phyloP scores from a whole-genome alignment of 371 early-diverging fungal genomes.

The Mucor irregularis region DNA sequence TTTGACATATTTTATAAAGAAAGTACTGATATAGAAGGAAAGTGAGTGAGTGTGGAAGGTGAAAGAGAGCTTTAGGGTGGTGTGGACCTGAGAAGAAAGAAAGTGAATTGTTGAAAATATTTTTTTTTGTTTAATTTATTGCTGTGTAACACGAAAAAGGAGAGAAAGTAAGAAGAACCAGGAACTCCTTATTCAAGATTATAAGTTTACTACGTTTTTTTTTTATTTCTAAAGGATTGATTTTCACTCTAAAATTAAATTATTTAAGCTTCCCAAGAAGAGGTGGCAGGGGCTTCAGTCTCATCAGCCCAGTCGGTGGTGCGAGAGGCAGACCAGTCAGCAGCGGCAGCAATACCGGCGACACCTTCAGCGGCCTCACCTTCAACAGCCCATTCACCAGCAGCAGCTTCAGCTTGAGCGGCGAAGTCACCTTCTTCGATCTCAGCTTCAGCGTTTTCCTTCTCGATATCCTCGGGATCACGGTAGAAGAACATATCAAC shows the following conservation, averaged over 20 bases:
- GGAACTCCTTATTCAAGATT: no score
- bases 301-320: constrained; percentile 40
- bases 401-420: constrained; percentile 21
- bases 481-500: constrained; percentile 98
- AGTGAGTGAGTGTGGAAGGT: constrained; percentile 1
- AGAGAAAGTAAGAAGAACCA: no score
- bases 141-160: no score
- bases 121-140: background rate
- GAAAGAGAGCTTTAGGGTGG: background rate
- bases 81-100: background rate
- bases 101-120: background rate
- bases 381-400: constrained; percentile 37
- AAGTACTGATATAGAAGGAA: background rate
- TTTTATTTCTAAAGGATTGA: constrained; percentile 3
- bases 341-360: constrained; percentile 40
- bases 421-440: constrained; percentile 31
- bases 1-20: constrained; percentile 9
- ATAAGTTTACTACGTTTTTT: background rate
- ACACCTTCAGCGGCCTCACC: constrained; percentile 37
- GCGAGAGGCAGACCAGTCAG: constrained; percentile 32
- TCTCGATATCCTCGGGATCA: constrained; percentile 93
- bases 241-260: background rate
- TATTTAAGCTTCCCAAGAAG: constrained; percentile 40
- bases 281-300: constrained; percentile 26
- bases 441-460: constrained; percentile 43